Evolutionary conservation across 1,284 basidiomycete species (phyloP), one percentile per base, ranked within the genome.

Genomic region (Taiwanofungus camphoratus): DNA sequence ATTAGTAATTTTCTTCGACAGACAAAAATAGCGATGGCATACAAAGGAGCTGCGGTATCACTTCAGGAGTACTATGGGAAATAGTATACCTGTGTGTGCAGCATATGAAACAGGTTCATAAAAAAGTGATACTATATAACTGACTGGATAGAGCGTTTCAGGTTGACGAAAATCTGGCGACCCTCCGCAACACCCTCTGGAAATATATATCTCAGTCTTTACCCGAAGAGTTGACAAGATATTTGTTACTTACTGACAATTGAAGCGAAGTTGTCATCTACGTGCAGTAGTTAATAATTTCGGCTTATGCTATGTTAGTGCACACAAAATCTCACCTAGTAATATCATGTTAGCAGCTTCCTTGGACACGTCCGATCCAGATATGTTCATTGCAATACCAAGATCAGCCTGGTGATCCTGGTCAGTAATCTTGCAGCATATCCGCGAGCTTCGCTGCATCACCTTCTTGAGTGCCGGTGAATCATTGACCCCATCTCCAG

Each of bases 341-440:
- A 84, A 64, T 50, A 84, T 81, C 80, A 85, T 82, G 57, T 86
- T 77, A 1, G 81, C 81, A 8, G 82, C 81, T 58, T 84, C 82
- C 56, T 83, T 84, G 0, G 81, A 80, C 12, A 84, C 82, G 51
- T 84, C 82, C 3, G 79, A 82, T 15, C 81, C 82, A 26, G 79
- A 81, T 29, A 82, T 76, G 51, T 82, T 82, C 82, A 86, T 86
- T 0, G 82, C 80, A 54, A 86, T 83, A 36, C 82, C 82, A 23
- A 86, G 66, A 53, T 84, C 81, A 15, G 82, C 82, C 66, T 71
- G 22, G 29, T 19, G 33, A 6, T 38, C 30, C 27, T 16, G 1
- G 21, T 33, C 24, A 32, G 20, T n/a, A 26, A 7, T 18, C 7
- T 8, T 3, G 23, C 32, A 2, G 36, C 30, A 8, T 27, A 16